A percentile compares a stretch with the other conserved stretches of the same genome.
Evolutionary conservation across 495 filamentous ascomycete genomes (phyloP).

Genomic region (Glonium stellatum): DNA sequence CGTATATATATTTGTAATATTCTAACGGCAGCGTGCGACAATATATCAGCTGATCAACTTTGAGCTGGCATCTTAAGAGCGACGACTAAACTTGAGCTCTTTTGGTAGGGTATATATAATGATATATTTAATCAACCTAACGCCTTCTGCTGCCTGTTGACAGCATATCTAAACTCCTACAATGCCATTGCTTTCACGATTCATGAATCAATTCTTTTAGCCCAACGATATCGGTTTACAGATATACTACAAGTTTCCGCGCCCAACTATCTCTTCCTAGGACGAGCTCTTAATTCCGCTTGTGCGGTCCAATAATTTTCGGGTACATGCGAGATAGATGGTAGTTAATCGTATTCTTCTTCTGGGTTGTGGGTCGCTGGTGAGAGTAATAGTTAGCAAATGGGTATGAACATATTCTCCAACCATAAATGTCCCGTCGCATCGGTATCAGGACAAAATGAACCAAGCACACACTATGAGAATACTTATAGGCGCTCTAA

Average conservation of each 20-base stretch:
- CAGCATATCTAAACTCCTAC: neutral
- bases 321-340: constrained; percentile 82
- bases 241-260: constrained; percentile 2
- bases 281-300: constrained; percentile 49
- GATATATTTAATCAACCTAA: constrained; percentile 1
- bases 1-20: too few relatives aligned
- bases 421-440: neutral
- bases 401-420: neutral
- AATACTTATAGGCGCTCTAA: neutral
- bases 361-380: constrained; percentile 56
- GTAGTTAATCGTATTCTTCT: constrained; percentile 90
- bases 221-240: constrained; percentile 1
- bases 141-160: neutral
- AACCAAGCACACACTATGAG: neutral
- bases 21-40: too few relatives aligned
- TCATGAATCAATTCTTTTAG: neutral
- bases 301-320: constrained; percentile 63
- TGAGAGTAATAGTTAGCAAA: constrained; percentile 7
- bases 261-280: neutral
- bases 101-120: neutral
- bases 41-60: too few relatives aligned
- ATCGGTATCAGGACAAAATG: neutral
- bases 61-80: too few relatives aligned
- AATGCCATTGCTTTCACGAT: neutral
- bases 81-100: neutral